Percentiles rank a stretch among this genome's conserved stretches.
These are phyloP conservation scores for Metschnikowia peoriensis DNA, from an alignment of 805 yeast species.

Conservation along the genomic window DNA sequence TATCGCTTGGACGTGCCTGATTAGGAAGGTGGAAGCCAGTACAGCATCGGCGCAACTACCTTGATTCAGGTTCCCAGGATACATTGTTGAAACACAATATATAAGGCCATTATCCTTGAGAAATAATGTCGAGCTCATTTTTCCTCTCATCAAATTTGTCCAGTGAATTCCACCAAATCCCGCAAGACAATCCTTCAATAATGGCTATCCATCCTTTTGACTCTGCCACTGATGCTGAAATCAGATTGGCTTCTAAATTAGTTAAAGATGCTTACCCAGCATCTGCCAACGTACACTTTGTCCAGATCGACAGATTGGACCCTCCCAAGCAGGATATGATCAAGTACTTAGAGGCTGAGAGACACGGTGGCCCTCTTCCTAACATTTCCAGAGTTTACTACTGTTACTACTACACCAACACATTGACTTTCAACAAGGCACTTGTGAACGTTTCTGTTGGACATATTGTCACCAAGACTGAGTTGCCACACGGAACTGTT, in stretches of 20 bases:
- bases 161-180: neutral
- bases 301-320: conserved; percentile 65
- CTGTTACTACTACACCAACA: conserved; percentile 62
- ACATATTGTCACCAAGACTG: conserved; percentile 56
- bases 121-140: neutral
- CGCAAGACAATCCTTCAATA: neutral
- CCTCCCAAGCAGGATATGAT: conserved; percentile 78
- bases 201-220: conserved; percentile 54
- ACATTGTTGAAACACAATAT: no score
- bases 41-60: no score
- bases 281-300: conserved; percentile 55
- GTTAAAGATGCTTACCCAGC: conserved; percentile 58
- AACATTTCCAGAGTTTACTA: conserved; percentile 66
- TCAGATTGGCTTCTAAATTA: conserved; percentile 55
- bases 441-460: conserved; percentile 63
- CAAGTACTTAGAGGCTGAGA: conserved; percentile 66
- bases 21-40: no score
- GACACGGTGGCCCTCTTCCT: conserved; percentile 47
- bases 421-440: conserved; percentile 61
- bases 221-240: conserved; percentile 56
- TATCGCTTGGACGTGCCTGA: no score
- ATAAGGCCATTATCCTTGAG: no score
- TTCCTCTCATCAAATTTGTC: neutral
- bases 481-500: conserved; percentile 57
- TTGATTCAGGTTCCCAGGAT: no score